These are phyloP conservation scores for Lactifluus piperatus DNA, from an alignment of 768 basidiomycete genomes.

Conservation along the genomic window DNA sequence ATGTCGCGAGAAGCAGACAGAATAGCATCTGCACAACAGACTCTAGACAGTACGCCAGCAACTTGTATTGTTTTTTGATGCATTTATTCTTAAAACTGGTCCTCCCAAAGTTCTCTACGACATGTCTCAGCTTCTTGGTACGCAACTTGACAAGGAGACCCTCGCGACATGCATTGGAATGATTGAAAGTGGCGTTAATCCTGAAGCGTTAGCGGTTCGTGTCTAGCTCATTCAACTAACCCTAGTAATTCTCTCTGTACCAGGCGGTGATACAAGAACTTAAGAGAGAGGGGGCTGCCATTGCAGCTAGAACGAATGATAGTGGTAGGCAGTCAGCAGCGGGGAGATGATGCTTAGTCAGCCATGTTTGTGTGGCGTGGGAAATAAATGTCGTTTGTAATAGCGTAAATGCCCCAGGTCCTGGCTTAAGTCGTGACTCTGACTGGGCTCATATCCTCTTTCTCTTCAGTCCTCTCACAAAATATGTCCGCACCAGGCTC, in stretches of 20 bases:
- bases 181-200: constrained; percentile 90
- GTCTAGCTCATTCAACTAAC: not conserved
- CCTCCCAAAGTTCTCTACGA: constrained; percentile 60
- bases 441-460: too few species aligned
- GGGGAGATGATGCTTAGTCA: constrained; percentile 4
- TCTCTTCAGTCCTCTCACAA: too few species aligned
- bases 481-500: constrained; percentile 27
- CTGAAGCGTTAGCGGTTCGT: constrained; percentile 82
- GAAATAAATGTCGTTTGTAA: constrained; percentile 5
- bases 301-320: constrained; percentile 1
- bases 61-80: constrained; percentile 1
- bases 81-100: not conserved
- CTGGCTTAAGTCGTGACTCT: too few species aligned
- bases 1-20: constrained; percentile 17
- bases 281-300: constrained; percentile 12
- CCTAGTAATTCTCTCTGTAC: not conserved
- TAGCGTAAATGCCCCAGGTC: too few species aligned
- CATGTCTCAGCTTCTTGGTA: constrained; percentile 82
- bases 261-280: constrained; percentile 20
- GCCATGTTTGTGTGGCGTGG: not conserved
- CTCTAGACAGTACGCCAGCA: constrained; percentile 30
- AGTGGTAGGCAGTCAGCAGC: not conserved
- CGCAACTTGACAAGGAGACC: constrained; percentile 81
- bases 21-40: constrained; percentile 27
- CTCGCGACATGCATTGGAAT: constrained; percentile 87